Percentiles rank a stretch among this genome's conserved stretches.
Conservation (phyloP, 495 filamentous ascomycete genomes). For the Melanomma pulvis-pyrius region DNA sequence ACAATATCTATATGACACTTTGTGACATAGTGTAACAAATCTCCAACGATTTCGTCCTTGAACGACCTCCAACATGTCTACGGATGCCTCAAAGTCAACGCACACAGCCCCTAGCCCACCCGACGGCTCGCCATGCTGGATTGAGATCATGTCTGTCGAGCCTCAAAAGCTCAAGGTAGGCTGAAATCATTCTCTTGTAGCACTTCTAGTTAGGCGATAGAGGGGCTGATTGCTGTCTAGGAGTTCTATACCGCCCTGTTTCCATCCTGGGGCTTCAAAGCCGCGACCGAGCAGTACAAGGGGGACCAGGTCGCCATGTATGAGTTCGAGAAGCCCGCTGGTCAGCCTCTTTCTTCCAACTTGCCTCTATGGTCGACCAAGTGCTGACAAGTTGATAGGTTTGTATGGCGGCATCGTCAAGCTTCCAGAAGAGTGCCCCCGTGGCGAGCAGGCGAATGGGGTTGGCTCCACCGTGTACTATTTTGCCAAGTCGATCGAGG, state of each 20-base stretch:
- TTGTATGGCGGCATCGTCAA: constrained; percentile 31
- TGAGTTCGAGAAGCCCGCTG: constrained; percentile 18
- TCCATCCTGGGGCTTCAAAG: constrained; percentile 28
- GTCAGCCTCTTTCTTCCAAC: not conserved
- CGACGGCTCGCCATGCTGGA: constrained; percentile 29
- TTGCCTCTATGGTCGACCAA: too few relatives aligned
- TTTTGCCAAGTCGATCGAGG: constrained; percentile 25
- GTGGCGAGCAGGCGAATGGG: constrained; percentile 26
- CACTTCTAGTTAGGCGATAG: not conserved
- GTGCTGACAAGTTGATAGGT: constrained; percentile 7
- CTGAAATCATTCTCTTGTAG: not conserved
- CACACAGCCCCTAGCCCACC: constrained; percentile 6
- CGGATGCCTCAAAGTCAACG: not conserved
- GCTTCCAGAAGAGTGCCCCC: constrained; percentile 15
- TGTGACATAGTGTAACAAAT: not conserved
- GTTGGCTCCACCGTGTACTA: constrained; percentile 28
- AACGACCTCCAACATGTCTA: constrained; percentile 13
- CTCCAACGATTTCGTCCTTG: too few relatives aligned
- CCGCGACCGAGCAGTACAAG: not conserved
- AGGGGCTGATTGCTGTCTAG: constrained; percentile 6
- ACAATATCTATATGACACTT: not conserved
- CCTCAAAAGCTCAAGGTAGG: constrained; percentile 26
- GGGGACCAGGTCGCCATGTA: constrained; percentile 3
- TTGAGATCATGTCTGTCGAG: constrained; percentile 28
- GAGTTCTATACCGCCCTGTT: constrained; percentile 34